Percentiles rank a stretch among this genome's conserved stretches.
Conservation (phyloP, 2,329 filamentous ascomycete genomes). For the Corinectria fuckeliana region DNA sequence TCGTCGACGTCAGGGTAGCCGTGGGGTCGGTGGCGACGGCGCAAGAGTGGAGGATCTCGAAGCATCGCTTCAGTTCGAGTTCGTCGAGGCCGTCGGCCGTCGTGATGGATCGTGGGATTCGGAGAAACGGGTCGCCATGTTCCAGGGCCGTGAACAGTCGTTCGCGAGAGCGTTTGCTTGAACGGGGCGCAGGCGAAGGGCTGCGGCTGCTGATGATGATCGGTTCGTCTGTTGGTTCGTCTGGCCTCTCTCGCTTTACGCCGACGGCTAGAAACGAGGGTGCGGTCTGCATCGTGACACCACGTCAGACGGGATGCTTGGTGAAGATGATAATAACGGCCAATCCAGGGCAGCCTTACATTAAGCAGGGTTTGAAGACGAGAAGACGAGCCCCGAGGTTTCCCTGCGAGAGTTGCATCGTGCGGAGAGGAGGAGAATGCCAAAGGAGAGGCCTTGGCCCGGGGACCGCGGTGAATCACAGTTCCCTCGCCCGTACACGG, state of each 20-base stretch:
- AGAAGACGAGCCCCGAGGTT: not conserved
- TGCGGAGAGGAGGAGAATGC: not conserved
- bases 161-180: slow-evolving; percentile 24
- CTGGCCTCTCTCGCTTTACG: slow-evolving; percentile 9
- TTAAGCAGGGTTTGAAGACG: not conserved
- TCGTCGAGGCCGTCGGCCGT: slow-evolving; percentile 38
- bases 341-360: not conserved
- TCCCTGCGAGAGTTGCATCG: not conserved
- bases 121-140: slow-evolving; percentile 25
- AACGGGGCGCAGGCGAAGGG: slow-evolving; percentile 21
- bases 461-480: not conserved
- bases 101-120: slow-evolving; percentile 26
- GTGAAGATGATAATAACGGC: not conserved
- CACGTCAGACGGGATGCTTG: not conserved
- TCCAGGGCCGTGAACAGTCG: slow-evolving; percentile 38
- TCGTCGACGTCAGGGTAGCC: slow-evolving; percentile 33
- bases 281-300: not conserved
- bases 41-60: slow-evolving; percentile 44
- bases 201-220: slow-evolving; percentile 25
- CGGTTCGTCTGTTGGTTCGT: not conserved
- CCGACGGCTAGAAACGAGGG: not conserved
- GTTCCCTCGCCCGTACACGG: not conserved
- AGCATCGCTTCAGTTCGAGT: slow-evolving; percentile 39
- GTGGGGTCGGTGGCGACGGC: slow-evolving; percentile 34
- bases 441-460: not conserved